Percentiles rank a stretch among this genome's conserved stretches.
These are phyloP conservation scores for Porphyra umbilicalis DNA, from an alignment of 31 red algal genomes.

Conservation along the genomic window DNA sequence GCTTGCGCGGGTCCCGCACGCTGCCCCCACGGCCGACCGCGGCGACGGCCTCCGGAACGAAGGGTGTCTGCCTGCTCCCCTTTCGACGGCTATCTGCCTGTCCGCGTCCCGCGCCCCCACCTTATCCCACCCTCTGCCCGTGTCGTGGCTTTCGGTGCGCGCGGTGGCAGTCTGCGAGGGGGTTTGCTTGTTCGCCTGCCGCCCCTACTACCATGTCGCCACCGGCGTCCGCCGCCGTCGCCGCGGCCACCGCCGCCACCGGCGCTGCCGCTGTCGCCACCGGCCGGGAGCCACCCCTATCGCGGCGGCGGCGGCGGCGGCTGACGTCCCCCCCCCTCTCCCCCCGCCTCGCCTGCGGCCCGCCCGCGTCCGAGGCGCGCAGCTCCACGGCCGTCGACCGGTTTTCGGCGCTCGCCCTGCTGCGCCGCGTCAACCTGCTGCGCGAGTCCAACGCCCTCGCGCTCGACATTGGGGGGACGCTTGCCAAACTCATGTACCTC, in stretches of 20 bases:
- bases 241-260: too few species aligned
- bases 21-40: too few species aligned
- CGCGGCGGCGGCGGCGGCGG: background rate
- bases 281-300: background rate
- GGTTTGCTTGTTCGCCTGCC: background rate
- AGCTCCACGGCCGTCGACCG: background rate
- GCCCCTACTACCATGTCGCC: background rate
- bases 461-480: conserved; percentile 89
- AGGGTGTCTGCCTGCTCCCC: too few species aligned
- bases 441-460: conserved; percentile 77
- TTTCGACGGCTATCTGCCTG: too few species aligned
- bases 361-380: background rate
- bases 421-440: conserved; percentile 79
- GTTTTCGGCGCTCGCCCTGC: conserved; percentile 48
- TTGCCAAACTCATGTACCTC: conserved; percentile 95
- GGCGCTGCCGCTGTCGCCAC: background rate
- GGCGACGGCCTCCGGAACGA: too few species aligned
- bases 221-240: background rate
- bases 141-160: too few species aligned
- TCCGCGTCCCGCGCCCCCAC: too few species aligned
- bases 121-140: too few species aligned
- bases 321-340: background rate
- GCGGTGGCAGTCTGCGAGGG: too few species aligned
- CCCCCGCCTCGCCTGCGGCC: background rate
- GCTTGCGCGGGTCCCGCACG: too few species aligned